Conservation (phyloP, 257 asterid genomes). For the Nicotiana undulata region DNA sequence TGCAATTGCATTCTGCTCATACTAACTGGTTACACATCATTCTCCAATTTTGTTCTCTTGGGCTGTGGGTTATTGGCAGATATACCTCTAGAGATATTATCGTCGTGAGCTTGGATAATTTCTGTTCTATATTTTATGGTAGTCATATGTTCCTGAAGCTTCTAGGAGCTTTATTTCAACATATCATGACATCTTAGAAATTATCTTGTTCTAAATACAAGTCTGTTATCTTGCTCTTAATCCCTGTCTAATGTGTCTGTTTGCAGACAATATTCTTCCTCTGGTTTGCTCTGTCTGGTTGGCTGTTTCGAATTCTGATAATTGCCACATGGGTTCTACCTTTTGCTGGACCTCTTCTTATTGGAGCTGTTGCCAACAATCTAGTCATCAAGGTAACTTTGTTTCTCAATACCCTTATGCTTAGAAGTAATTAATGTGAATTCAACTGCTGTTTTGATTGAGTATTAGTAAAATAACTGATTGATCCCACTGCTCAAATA, state of each 20-base stretch:
- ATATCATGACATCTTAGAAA: neutral
- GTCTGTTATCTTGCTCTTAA: neutral
- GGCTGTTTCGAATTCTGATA: constrained; percentile 79
- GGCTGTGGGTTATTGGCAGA: neutral
- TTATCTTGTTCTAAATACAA: neutral
- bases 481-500: neutral
- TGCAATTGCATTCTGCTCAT: neutral
- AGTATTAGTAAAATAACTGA: neutral
- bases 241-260: neutral
- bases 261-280: constrained; percentile 87
- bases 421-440: neutral
- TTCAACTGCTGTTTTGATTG: neutral
- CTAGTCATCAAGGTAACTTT: constrained; percentile 74
- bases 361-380: constrained; percentile 82
- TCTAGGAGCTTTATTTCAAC: neutral
- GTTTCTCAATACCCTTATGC: neutral
- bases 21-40: neutral
- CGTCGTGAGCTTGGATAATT: neutral
- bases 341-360: constrained; percentile 91
- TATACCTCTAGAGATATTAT: neutral
- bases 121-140: neutral
- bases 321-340: constrained; percentile 88
- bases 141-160: neutral
- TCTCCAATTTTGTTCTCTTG: neutral
- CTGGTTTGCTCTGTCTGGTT: constrained; percentile 97